Percentiles rank a stretch among this genome's conserved stretches.
phyloP scores from a whole-genome alignment of 352 stramenopile genomes.

The Phytophthora podocarpi region DNA sequence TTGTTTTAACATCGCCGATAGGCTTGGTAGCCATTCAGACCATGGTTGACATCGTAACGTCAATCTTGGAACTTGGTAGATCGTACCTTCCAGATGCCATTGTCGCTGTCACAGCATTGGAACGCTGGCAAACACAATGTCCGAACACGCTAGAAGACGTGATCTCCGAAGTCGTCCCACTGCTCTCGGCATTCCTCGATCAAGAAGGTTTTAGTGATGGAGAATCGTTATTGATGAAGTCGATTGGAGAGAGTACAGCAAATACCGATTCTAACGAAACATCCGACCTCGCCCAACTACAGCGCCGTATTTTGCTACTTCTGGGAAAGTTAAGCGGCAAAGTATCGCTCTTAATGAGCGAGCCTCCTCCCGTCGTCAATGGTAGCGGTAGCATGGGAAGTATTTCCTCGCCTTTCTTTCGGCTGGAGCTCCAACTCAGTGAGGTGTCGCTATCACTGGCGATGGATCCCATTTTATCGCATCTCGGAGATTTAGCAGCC shows the following conservation, averaged over 20 bases:
- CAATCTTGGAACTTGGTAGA: constrained; percentile 62
- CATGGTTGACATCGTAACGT: constrained; percentile 44
- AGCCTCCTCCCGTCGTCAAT: constrained; percentile 17
- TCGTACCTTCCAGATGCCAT: constrained; percentile 69
- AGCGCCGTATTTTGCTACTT: constrained; percentile 65
- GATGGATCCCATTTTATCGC: constrained; percentile 52
- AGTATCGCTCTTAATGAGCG: constrained; percentile 53
- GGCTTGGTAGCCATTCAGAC: constrained; percentile 37
- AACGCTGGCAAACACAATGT: constrained; percentile 53
- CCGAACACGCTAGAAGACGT: constrained; percentile 34
- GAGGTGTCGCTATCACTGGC: constrained; percentile 48
- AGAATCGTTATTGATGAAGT: constrained; percentile 9
- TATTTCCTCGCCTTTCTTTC: constrained; percentile 39
- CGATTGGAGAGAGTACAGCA: neutral
- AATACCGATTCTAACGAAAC: constrained; percentile 14
- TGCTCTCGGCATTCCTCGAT: constrained; percentile 60
- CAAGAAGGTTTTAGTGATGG: constrained; percentile 32
- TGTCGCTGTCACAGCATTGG: constrained; percentile 56
- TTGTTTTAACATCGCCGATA: constrained; percentile 61
- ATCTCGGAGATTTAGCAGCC: constrained; percentile 55
- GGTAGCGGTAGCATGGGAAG: constrained; percentile 16
- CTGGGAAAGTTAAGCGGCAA: constrained; percentile 60
- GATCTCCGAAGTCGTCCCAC: constrained; percentile 49
- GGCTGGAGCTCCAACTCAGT: constrained; percentile 50
- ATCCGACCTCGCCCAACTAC: constrained; percentile 52